Base-by-base conservation (phyloP, 129 eudicot genomes). In the Centrapalus pauciflorus region DNA sequence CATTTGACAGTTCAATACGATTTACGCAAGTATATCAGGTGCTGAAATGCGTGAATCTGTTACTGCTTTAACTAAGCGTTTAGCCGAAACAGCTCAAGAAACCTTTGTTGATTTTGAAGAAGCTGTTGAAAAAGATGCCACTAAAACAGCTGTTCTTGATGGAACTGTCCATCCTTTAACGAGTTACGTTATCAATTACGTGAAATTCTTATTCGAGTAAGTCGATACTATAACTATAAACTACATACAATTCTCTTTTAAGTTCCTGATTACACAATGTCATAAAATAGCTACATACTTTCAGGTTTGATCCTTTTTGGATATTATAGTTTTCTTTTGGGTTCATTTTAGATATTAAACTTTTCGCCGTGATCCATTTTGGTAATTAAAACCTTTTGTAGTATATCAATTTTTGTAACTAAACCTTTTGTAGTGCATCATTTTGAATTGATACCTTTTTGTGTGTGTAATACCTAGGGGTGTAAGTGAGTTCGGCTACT, bases 151-250 rank as follows among this genome's bases (percentile, higher is more conserved):
- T 52, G 95, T 88, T 61, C 88, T 85, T 57, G 98, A 88, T 76
- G 98, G 96, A 80, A 88, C 95, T 7, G 99, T 93, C 52, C 99
- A 93, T 74, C 99, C 99, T 45, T 71, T 93, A 64, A 93, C 99
- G 25, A 93, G 99, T 82, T 93, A 93, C 60, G 96, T 86, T 37
- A 84, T 93, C 24, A 93, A 93, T 76, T 93, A 91, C 48, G 97
- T 91, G 69, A 93, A 93, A 61, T 93, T 93, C 75, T 71, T 93
- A 61, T 93, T 89, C 33, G 99, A 93, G 96, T 93, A 93, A 80
- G 96, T 85, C 46, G n/a, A 30, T 9, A 4, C 58, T 32, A 14
- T 57, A 7, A 24, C 23, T 61, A 62, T 9, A 19, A 10, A 10
- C 4, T 54, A 11, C 0, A n/a, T 29, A 19, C 35, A 40, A 26